These are phyloP conservation scores for Cordyceps farinosa DNA, from an alignment of 2,329 filamentous ascomycete species.

Conservation along the genomic window DNA sequence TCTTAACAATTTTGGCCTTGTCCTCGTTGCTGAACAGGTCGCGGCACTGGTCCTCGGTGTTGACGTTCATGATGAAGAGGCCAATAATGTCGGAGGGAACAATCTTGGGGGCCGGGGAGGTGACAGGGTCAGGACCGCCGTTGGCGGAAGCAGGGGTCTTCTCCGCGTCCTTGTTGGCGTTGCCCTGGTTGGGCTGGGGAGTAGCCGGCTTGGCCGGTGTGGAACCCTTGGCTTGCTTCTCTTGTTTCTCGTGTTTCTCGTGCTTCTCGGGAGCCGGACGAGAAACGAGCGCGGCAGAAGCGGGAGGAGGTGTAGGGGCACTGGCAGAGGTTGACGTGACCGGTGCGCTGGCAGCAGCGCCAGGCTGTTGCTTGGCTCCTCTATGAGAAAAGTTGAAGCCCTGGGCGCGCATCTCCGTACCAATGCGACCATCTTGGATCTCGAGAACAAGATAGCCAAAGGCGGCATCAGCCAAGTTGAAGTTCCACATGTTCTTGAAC, in stretches of 20 bases:
- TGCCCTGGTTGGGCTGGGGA: conserved; percentile 47
- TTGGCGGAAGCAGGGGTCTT: conserved; percentile 50
- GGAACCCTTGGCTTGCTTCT: conserved; percentile 34
- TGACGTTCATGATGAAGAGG: conserved; percentile 85
- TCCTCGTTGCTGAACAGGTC: conserved; percentile 82
- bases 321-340: conserved; percentile 33
- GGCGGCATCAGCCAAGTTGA: conserved; percentile 94
- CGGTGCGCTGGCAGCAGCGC: conserved; percentile 35
- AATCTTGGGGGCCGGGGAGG: conserved; percentile 59
- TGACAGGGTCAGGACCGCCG: conserved; percentile 50
- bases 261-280: conserved; percentile 32
- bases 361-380: conserved; percentile 69
- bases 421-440: conserved; percentile 91
- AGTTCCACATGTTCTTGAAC: conserved; percentile 99
- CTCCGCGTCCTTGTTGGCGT: conserved; percentile 52
- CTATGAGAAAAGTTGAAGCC: conserved; percentile 99
- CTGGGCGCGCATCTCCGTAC: conserved; percentile 97
- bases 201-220: conserved; percentile 40
- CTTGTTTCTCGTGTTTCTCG: not conserved
- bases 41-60: conserved; percentile 76
- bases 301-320: conserved; percentile 29
- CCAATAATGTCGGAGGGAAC: conserved; percentile 68
- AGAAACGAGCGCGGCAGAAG: conserved; percentile 28
- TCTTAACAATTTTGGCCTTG: conserved; percentile 70
- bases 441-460: conserved; percentile 96